phyloP scores from a whole-genome alignment of 78 protist genomes.

The Cavenderia fasciculata region DNA sequence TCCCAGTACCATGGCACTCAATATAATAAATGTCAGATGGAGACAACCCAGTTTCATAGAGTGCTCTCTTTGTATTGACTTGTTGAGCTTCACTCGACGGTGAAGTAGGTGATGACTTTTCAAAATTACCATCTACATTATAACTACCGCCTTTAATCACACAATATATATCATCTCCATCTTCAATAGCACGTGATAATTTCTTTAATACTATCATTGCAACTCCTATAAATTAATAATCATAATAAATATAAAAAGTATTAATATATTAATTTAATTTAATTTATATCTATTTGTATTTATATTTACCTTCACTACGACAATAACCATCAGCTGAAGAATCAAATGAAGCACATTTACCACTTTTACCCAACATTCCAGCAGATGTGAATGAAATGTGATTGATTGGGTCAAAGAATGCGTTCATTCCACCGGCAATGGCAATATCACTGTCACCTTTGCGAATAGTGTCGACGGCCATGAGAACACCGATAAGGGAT shows the following conservation, averaged over 20 bases:
- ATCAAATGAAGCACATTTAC: conserved; percentile 84
- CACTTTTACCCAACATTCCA: no score
- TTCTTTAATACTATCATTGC: conserved; percentile 67
- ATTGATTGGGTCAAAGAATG: conserved; percentile 1
- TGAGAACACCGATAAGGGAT: conserved; percentile 71
- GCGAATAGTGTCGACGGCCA: conserved; percentile 40
- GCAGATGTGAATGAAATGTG: no score
- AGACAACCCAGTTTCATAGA: not conserved
- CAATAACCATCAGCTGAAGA: conserved; percentile 88
- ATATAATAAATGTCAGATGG: conserved; percentile 20
- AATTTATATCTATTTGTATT: no score
- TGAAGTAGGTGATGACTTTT: not conserved
- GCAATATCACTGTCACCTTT: conserved; percentile 66
- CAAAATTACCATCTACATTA: conserved; percentile 22
- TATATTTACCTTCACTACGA: conserved; percentile 88
- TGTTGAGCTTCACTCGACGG: conserved; percentile 4
- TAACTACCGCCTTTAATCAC: not conserved
- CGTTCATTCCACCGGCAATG: conserved; percentile 53
- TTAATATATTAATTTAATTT: no score
- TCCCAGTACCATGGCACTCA: conserved; percentile 94
- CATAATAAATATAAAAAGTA: no score
- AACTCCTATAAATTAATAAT: conserved; percentile 80
- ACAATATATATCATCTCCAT: conserved; percentile 7
- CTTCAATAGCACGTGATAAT: conserved; percentile 15
- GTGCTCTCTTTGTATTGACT: not conserved